Base-by-base conservation (phyloP, 208 protist species). In the Crithidia expoeki region DNA sequence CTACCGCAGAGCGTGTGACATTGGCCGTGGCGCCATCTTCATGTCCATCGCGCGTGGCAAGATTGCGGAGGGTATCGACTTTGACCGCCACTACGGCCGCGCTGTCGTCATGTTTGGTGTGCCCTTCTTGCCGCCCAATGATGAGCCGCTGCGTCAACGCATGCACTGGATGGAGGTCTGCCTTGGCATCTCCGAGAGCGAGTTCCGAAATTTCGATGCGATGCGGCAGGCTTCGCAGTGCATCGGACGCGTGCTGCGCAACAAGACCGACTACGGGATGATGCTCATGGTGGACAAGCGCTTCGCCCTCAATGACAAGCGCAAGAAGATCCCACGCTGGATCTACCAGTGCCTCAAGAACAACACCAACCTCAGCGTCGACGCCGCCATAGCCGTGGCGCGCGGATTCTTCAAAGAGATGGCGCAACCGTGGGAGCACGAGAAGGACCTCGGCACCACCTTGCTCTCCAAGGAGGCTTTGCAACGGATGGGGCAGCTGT, bases 191-290 rank as follows among this genome's bases (percentile, higher is more conserved):
- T 81, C 90, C 27, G 98, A 99, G 59, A 94, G 86, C 57, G 98
- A 99, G 74, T 99, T 99, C 80, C 80, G 99, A 6, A 98, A 98
- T 40, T 99, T 99, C 84, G 98, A 99, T 76, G 98, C 98, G 27
- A 98, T 99, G 97, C 86, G 99, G 49, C 95, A 98, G 71, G 98
- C 98, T 0, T 96, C 98, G n/a, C 98, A 99, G 91, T 99, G 98
- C 80, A 98, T 99, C 14, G 99, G 98, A 0, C 92, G 98, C 52
- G 98, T 99, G 52, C 94, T 99, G 44, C 90, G 99, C 63, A 98
- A 98, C 76, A 99, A 99, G 73, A 98, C 93, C 4, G 99, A 99
- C 84, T 99, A 99, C 76, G 99, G 98, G 16, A 93, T 99, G 69
- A 99, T 99, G 98, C 85, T 99, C 16, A 93, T 99, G 34, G 98